Percentiles rank a stretch among this genome's conserved stretches.
phyloP scores from a whole-genome alignment of 1,284 basidiomycete genomes.

The Moesziomyces aphidis region DNA sequence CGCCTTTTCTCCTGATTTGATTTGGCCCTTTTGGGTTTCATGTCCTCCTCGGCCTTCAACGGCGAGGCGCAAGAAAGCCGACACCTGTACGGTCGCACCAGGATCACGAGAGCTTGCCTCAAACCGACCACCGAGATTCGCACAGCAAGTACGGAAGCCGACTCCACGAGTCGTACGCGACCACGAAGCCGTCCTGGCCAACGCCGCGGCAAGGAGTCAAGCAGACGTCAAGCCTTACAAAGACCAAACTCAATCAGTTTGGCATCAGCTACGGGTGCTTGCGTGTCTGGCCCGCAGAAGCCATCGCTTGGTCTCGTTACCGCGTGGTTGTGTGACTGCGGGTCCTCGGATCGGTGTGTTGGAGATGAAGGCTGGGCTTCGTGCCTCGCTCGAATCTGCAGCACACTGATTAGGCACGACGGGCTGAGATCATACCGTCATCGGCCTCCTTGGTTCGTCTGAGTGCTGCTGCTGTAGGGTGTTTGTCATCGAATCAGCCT shows the following conservation, averaged over 20 bases:
- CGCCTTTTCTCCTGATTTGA: constrained; percentile 40
- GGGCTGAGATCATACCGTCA: constrained; percentile 62
- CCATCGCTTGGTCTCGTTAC: constrained; percentile 6
- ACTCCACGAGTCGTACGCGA: background rate
- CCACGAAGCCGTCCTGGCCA: background rate
- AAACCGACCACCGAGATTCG: background rate
- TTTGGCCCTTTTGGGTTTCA: constrained; percentile 28
- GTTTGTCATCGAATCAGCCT: background rate
- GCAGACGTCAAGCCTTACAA: constrained; percentile 33
- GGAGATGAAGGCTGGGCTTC: background rate
- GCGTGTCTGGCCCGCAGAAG: constrained; percentile 28
- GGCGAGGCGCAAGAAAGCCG: background rate
- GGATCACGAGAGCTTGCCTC: background rate
- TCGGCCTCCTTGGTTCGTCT: constrained; percentile 25
- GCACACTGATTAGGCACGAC: constrained; percentile 21
- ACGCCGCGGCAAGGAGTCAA: constrained; percentile 16
- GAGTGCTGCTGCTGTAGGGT: background rate
- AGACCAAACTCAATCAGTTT: constrained; percentile 50
- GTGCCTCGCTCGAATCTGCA: background rate
- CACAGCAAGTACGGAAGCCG: background rate
- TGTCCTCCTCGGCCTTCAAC: constrained; percentile 1
- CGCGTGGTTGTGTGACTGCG: constrained; percentile 4
- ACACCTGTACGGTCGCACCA: background rate
- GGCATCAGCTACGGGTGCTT: constrained; percentile 66
- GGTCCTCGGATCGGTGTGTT: constrained; percentile 19